phyloP scores from a whole-genome alignment of 2,329 filamentous ascomycete species.

The Ophiostoma perfectum region DNA sequence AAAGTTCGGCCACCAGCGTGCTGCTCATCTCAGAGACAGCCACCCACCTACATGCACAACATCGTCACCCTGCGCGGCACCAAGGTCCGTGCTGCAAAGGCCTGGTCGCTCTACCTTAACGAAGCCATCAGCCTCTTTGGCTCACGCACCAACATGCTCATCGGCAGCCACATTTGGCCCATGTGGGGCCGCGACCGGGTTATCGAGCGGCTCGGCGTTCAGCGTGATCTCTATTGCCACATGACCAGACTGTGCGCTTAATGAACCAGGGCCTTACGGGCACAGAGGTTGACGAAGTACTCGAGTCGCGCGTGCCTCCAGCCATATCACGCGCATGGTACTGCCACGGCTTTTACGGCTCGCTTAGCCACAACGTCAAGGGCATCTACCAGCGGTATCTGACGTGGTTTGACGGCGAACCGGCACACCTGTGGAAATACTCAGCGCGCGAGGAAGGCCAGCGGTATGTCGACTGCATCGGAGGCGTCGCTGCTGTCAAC shows the following conservation, averaged over 20 bases:
- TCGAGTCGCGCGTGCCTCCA: slow-evolving; percentile 13
- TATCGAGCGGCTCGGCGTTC: slow-evolving; percentile 9
- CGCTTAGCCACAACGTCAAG: slow-evolving; percentile 21
- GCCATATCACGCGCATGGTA: slow-evolving; percentile 20
- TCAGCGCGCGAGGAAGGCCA: slow-evolving; percentile 14
- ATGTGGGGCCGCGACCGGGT: slow-evolving; percentile 18
- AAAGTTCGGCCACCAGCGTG: not conserved
- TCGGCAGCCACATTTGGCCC: slow-evolving; percentile 21
- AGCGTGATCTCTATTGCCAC: slow-evolving; percentile 21
- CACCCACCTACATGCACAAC: slow-evolving; percentile 20
- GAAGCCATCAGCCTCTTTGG: slow-evolving; percentile 17
- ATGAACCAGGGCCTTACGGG: slow-evolving; percentile 18
- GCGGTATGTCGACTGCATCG: slow-evolving; percentile 8
- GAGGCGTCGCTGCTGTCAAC: slow-evolving; percentile 15
- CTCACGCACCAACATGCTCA: slow-evolving; percentile 8
- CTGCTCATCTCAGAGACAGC: slow-evolving; percentile 18
- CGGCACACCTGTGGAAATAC: slow-evolving; percentile 18
- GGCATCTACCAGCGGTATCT: slow-evolving; percentile 21
- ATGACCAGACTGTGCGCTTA: slow-evolving; percentile 20
- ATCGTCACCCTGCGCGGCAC: slow-evolving; percentile 18
- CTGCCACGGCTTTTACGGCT: slow-evolving; percentile 18
- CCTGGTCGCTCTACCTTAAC: slow-evolving; percentile 19
- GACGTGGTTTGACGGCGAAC: slow-evolving; percentile 19
- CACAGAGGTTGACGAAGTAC: slow-evolving; percentile 15
- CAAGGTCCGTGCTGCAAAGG: slow-evolving; percentile 18